Conservation (phyloP, 2,329 filamentous ascomycete species). For the Trichoderma polysporum region DNA sequence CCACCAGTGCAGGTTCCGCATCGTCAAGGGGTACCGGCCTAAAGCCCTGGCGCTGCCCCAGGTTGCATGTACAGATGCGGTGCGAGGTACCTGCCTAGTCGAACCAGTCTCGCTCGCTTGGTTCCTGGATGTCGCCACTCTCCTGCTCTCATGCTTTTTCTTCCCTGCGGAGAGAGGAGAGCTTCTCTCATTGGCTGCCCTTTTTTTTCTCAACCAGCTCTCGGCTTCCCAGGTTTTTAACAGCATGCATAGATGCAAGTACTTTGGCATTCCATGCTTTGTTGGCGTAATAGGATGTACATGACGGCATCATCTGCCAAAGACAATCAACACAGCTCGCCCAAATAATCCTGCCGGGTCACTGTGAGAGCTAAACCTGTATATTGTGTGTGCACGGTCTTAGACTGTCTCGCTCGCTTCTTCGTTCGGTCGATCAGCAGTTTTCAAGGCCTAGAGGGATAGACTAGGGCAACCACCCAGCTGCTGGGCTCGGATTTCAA, state of each 20-base stretch:
- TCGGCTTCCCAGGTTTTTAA: not conserved
- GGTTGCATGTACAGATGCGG: not conserved
- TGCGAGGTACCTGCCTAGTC: constrained; percentile 13
- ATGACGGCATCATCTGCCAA: not conserved
- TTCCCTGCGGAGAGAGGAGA: not conserved
- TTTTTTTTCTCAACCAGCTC: not conserved
- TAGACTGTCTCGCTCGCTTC: not conserved
- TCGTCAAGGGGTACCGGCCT: not conserved
- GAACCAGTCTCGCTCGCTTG: constrained; percentile 9
- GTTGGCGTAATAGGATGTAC: not conserved
- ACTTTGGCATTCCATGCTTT: not conserved
- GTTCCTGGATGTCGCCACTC: constrained; percentile 17
- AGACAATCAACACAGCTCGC: not conserved
- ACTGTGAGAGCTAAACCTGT: accelerated
- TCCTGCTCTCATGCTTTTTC: not conserved
- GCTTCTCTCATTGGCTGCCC: not conserved
- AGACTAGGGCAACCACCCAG: no score
- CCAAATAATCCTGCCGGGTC: not conserved
- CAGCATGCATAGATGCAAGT: not conserved
- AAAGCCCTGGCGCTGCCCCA: not conserved
- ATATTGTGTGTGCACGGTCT: not conserved
- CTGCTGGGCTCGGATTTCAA: not conserved
- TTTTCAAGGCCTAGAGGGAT: not conserved
- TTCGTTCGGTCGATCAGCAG: not conserved
- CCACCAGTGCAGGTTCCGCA: not conserved